Evolutionary conservation across 2,329 filamentous ascomycete species (phyloP).

Genomic region (Akanthomyces uredinophilus): DNA sequence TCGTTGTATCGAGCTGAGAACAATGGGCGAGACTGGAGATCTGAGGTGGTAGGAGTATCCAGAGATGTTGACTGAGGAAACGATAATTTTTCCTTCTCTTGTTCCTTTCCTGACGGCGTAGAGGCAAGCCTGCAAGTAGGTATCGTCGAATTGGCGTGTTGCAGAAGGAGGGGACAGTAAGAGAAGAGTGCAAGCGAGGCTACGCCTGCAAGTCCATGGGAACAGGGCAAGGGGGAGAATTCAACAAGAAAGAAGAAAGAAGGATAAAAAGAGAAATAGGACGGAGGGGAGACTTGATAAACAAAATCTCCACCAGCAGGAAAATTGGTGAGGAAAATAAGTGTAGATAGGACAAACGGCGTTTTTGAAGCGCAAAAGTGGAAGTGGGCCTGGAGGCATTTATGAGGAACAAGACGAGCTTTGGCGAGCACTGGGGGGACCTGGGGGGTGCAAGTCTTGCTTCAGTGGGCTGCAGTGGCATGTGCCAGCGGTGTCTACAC

Average conservation of each 20-base stretch:
- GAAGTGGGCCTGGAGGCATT: conserved; percentile 13
- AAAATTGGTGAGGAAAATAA: conserved; percentile 1
- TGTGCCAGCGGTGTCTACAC: not conserved
- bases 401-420: conserved; percentile 8
- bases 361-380: conserved; percentile 8
- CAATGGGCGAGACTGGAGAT: not conserved
- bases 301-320: conserved; percentile 9
- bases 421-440: not conserved
- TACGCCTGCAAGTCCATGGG: conserved; percentile 9
- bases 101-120: not conserved
- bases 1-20: not conserved
- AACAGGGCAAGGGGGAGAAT: not conserved
- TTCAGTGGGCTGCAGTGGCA: not conserved
- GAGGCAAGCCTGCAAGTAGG: not conserved
- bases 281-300: conserved; percentile 7
- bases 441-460: not conserved
- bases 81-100: not conserved
- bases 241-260: not conserved
- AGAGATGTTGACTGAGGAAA: not conserved
- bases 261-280: not conserved
- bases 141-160: not conserved
- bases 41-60: not conserved
- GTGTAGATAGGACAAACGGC: conserved; percentile 11
- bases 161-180: not conserved
- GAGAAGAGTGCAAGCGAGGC: conserved; percentile 1